Evolutionary conservation across 768 basidiomycete genomes (phyloP).

Genomic region (Steccherinum ochraceum): DNA sequence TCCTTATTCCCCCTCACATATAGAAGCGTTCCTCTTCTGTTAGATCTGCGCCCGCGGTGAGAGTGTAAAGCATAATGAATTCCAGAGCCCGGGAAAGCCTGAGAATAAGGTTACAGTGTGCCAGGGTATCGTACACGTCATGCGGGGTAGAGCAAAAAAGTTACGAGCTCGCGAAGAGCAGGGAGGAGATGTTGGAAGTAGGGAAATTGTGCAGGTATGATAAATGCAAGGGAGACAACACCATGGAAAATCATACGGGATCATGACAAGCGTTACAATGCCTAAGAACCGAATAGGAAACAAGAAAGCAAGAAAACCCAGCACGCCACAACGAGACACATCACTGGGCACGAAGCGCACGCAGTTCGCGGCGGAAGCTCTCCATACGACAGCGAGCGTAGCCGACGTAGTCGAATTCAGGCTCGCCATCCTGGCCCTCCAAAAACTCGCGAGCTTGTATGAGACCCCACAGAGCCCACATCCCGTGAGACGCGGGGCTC

Average conservation of each 20-base stretch:
- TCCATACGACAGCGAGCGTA: slow-evolving; percentile 71
- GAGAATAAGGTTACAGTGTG: neutral
- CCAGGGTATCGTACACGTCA: neutral
- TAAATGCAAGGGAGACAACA: neutral
- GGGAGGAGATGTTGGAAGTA: too few species aligned
- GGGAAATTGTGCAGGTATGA: neutral
- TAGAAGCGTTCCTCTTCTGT: neutral
- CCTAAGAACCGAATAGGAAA: neutral
- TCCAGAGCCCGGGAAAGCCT: neutral
- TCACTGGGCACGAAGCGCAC: slow-evolving; percentile 14
- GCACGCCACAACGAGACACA: neutral
- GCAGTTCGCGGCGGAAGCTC: slow-evolving; percentile 52
- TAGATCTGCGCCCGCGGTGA: neutral
- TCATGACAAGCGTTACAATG: too few species aligned
- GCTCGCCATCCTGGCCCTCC: slow-evolving; percentile 46
- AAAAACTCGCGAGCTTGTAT: slow-evolving; percentile 81
- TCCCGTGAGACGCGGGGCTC: slow-evolving; percentile 86
- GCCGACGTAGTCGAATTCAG: slow-evolving; percentile 86
- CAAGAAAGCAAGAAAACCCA: neutral
- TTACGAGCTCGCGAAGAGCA: too few species aligned
- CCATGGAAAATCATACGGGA: too few species aligned
- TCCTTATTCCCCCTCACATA: slow-evolving; percentile 9
- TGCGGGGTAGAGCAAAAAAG: neutral
- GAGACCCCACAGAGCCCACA: slow-evolving; percentile 95
- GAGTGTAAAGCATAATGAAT: neutral